Base-by-base conservation (phyloP, 495 filamentous ascomycete genomes). In the Penicillium bovifimosum region DNA sequence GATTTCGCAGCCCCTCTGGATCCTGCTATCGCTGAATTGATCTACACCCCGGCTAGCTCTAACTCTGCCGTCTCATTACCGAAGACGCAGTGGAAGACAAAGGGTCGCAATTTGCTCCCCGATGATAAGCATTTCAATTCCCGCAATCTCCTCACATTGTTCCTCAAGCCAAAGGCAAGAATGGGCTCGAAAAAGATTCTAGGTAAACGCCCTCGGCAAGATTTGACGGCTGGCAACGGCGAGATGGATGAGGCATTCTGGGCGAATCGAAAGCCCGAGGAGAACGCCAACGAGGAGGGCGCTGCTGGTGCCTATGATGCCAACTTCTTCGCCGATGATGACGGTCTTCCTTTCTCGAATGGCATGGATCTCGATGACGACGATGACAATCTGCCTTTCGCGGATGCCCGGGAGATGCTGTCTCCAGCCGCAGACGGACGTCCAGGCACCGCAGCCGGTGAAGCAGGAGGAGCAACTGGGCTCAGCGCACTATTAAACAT, bases 41-140 rank as follows among this genome's bases (percentile, higher is more conserved):
- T 96, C 26, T 91, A 95, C 64, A 93, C 83, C 1, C 86, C 86
- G 38, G 90, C 93, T 13, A 77, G 83, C 28, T 86, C 85, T n/a
- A 91, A 88, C 63, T 76, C 87, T 1, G 78, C 83, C 27, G 91
- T 97, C 55, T 87, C 84, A 9, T 63, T 97, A 31, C 86, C 93
- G 26, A 95, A 96, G 65, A 86, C 88, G 41, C 90, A 97, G 67
- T 95, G 91, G 89, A 93, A 88, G 64, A 93, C 90, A 5, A 95
- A 93, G 69, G 86, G 86, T 13, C 80, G 90, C 36, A 96, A 99
- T 65, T 78, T 99, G 1, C 82, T 99, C 11, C 93, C 93, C 3
- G 93, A 99, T 61, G 93, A 99, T 72, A 96, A 96, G 66, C 95
- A 97, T 62, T 99, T 99, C 76, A 93, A 91, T 71, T 96, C 91